Percentiles rank a stretch among this genome's conserved stretches.
These are phyloP conservation scores for Malus hybrid DNA, from an alignment of 331 rosid species.

Conservation along the genomic window DNA sequence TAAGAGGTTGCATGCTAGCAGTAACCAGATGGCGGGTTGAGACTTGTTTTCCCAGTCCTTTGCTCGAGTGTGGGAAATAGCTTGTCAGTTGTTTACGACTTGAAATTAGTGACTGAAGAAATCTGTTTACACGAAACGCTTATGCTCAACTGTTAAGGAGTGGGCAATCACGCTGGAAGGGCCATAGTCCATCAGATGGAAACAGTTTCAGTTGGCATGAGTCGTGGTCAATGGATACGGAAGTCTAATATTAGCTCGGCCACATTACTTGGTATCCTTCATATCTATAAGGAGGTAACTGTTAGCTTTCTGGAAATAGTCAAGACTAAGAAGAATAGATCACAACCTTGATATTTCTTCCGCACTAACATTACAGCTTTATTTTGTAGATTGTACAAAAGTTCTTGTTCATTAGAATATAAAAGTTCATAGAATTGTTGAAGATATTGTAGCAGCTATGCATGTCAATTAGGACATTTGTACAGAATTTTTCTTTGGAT, in stretches of 20 bases:
- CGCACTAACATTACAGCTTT: background rate
- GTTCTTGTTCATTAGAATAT: background rate
- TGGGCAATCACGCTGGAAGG: background rate
- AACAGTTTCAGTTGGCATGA: background rate
- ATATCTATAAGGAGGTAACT: background rate
- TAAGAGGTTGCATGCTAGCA: background rate
- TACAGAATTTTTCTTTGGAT: background rate
- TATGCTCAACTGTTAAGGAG: background rate
- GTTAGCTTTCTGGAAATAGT: background rate
- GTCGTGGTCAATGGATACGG: background rate
- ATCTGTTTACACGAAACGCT: background rate
- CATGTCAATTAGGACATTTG: background rate
- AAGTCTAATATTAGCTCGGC: background rate
- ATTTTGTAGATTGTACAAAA: background rate
- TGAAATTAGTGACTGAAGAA: background rate
- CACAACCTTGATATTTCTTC: background rate
- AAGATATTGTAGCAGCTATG: background rate
- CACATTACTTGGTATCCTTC: background rate
- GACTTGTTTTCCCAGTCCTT: background rate
- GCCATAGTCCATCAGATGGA: background rate
- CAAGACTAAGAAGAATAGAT: background rate
- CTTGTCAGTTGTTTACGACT: background rate
- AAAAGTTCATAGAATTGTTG: background rate
- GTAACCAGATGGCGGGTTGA: background rate
- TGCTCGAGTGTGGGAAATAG: background rate